These are phyloP conservation scores for Cryptosporidium bovis DNA, from an alignment of 169 alveolate genomes.

Conservation along the genomic window DNA sequence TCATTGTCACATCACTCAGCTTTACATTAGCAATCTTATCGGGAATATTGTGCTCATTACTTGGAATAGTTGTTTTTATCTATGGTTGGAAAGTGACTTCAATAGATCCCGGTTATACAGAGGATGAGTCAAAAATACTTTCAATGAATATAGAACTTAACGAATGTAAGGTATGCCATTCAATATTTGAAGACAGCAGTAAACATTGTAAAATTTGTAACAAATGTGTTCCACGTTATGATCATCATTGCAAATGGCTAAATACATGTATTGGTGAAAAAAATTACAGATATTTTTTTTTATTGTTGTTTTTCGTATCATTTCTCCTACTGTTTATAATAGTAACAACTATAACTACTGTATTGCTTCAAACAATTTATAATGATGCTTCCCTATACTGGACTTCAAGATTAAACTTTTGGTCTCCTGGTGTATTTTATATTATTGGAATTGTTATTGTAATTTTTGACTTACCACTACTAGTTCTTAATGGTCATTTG, in stretches of 20 bases:
- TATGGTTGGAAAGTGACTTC: slow-evolving; percentile 73
- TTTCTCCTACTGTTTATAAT: slow-evolving; percentile 17
- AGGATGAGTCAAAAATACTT: slow-evolving; percentile 6
- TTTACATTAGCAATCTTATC: not conserved
- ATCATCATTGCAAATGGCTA: slow-evolving; percentile 92
- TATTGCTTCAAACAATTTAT: slow-evolving; percentile 43
- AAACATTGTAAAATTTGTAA: slow-evolving; percentile 90
- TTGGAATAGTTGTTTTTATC: slow-evolving; percentile 12
- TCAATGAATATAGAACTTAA: not conserved
- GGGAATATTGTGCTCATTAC: slow-evolving; percentile 18
- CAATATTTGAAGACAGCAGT: slow-evolving; percentile 40
- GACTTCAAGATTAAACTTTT: slow-evolving; percentile 51
- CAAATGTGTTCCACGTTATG: slow-evolving; percentile 88
- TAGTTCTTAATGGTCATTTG: slow-evolving; percentile 56
- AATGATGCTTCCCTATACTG: slow-evolving; percentile 11
- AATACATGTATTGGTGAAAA: slow-evolving; percentile 89
- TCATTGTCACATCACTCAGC: slow-evolving; percentile 38
- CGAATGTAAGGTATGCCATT: slow-evolving; percentile 58
- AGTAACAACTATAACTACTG: slow-evolving; percentile 24
- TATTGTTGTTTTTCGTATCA: slow-evolving; percentile 60
- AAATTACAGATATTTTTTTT: slow-evolving; percentile 80
- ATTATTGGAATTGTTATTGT: slow-evolving; percentile 39
- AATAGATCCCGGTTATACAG: slow-evolving; percentile 61
- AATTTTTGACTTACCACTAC: slow-evolving; percentile 59
- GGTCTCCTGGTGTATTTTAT: slow-evolving; percentile 65